Percentiles rank a stretch among this genome's conserved stretches.
Conservation (phyloP, 176 grass and related monocot genomes). For the Cocos nucifera region DNA sequence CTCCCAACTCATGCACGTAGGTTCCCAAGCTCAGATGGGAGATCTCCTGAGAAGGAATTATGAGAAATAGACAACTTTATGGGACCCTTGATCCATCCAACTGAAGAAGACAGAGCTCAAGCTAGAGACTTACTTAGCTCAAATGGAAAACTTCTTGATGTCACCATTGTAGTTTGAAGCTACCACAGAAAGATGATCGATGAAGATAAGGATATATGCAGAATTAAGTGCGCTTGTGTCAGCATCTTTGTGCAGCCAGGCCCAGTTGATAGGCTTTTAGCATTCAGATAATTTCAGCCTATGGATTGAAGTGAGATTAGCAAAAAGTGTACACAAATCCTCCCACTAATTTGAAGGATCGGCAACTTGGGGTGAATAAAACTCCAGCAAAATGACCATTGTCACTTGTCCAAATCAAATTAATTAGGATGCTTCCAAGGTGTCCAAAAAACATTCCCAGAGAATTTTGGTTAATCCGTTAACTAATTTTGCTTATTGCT, state of each 20-base stretch:
- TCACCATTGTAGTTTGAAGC: conserved; percentile 11
- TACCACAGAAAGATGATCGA: conserved; percentile 18
- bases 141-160: conserved; percentile 14
- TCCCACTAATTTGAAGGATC: no score
- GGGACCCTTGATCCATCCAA: conserved; percentile 49
- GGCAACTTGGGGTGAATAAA: no score
- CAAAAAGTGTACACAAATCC: no score
- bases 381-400: no score
- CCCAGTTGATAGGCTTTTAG: neutral
- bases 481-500: no score
- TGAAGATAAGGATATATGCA: conserved; percentile 31
- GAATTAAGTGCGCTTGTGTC: conserved; percentile 20
- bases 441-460: no score
- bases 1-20: conserved; percentile 53
- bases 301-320: conserved; percentile 29
- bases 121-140: conserved; percentile 51
- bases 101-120: conserved; percentile 35
- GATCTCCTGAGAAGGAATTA: conserved; percentile 44
- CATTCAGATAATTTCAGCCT: conserved; percentile 4
- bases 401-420: no score
- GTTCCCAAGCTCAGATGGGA: conserved; percentile 68
- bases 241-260: neutral
- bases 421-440: no score
- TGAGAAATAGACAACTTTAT: conserved; percentile 43
- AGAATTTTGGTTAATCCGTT: no score